These are phyloP conservation scores for Sporothrix globosa DNA, from an alignment of 2,329 filamentous ascomycete species.

Conservation along the genomic window DNA sequence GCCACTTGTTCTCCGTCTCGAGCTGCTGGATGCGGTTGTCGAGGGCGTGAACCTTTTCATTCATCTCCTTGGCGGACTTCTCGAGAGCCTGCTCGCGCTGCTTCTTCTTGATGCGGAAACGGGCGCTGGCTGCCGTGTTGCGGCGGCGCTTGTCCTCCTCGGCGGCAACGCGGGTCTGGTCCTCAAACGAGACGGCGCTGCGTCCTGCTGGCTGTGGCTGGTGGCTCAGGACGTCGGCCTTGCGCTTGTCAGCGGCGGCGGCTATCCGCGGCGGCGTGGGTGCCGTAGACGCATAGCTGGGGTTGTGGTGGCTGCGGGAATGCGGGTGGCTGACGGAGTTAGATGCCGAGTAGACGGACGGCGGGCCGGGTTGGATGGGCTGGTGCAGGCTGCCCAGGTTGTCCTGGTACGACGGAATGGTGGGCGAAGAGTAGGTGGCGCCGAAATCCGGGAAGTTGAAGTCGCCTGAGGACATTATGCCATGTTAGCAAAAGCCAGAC, in stretches of 20 bases:
- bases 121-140: constrained; percentile 85
- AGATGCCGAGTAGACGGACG: constrained; percentile 49
- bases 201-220: constrained; percentile 37
- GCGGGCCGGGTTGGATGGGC: constrained; percentile 58
- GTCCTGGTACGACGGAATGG: constrained; percentile 52
- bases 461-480: constrained; percentile 58
- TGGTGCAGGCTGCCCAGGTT: constrained; percentile 48
- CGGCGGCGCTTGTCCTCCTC: constrained; percentile 89
- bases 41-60: constrained; percentile 73
- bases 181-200: constrained; percentile 62
- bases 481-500: constrained; percentile 47
- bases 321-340: constrained; percentile 42
- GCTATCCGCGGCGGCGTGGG: constrained; percentile 40
- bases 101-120: constrained; percentile 96
- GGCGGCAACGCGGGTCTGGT: constrained; percentile 71
- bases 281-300: constrained; percentile 38
- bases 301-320: constrained; percentile 36
- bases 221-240: constrained; percentile 47
- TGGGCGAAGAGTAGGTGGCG: constrained; percentile 55
- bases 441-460: constrained; percentile 61
- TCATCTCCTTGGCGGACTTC: constrained; percentile 78
- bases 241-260: constrained; percentile 49
- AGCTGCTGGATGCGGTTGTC: constrained; percentile 75
- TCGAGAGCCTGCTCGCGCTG: constrained; percentile 86
- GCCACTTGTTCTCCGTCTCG: constrained; percentile 82